Evolutionary conservation across 805 yeast genomes (phyloP), one percentile per base, ranked within the genome.

Genomic region (Nakazawaea ambrosiae): DNA sequence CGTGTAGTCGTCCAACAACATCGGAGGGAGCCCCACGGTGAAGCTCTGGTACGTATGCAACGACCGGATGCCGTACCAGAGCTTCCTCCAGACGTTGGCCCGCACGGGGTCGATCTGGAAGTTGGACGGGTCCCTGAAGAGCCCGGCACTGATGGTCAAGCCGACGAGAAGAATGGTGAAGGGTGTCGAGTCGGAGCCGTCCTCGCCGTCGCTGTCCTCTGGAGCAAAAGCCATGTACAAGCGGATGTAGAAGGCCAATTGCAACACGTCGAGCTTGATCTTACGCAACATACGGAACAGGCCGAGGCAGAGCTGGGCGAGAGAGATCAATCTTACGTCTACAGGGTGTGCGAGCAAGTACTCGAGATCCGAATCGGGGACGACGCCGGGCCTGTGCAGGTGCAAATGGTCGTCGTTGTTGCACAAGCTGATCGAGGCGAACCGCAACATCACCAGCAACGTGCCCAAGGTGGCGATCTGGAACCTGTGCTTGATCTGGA

Each of bases 61-160:
- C 1, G 68, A 48, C 10, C 73, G 57, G 33, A 78, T 53, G 20
- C 61, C 58, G 50, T 66, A 69, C 85, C 85, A 79, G 5, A 75
- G 63, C 46, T 74, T 76, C 47, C 85, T 62, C 65, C 74, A 66
- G 3, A 76, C 47, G 43, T 73, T 70, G 20, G 66, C 20, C 31
- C 15, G 6, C 11, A 5, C 20, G 12, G 20, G 12, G 8, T 28
- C 31, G 8, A 28, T 17, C 20, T 54, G 52, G 46, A 75, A 74
- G 28, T 61, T 61, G 31, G 65, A 68, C 0, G 87, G 86, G 45
- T 81, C 87, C 46, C 87, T 64, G 50, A 81, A 78, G 19, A 81
- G 50, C 0, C 87, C 88, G 44, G 79, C 79, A 40, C 74, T 28
- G 11, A 28, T 28, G 12, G 12, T 15, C 20, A 28, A 9, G 10